Evolutionary conservation across 202 grass and related monocot genomes (phyloP), one percentile per base, ranked within the genome.

Genomic region (Dendrocalamus latiflorus): DNA sequence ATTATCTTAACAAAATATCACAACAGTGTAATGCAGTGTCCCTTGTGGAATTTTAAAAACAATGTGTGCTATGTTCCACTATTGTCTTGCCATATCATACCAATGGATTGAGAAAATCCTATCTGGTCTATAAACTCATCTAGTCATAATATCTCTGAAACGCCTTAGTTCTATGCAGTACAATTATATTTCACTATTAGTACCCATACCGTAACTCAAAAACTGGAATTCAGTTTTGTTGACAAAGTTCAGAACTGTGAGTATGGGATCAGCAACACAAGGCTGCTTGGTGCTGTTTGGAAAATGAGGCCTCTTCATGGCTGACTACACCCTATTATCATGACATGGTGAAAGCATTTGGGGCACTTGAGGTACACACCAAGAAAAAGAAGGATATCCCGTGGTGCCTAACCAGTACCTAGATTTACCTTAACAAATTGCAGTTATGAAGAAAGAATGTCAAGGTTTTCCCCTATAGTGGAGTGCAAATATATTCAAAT

Each of bases 401-500:
- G 34, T 45, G 51, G 24, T 34, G 9, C 17, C 65, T 49, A 82
- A 56, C 21, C 26, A 62, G 12, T 33, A 75, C 16, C 34, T 44
- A 45, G 48, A 65, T 50, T 74, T 61, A 9, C 4, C 55, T 45
- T 11, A 37, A 75, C 36, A 55, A 54, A 75, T 66, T 65, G 71
- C 57, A 64, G 65, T 44, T 28, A 68, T 64, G 48, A 34, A 57
- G 22, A 50, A 81, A 44, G 21, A 9, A 47, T 48, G 10, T 65
- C 57, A 9, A 28, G 43, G 2, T 16, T 83, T 68, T 13, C 6
- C 49, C 44, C 55, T 49, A 79, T n/a, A 79, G 59, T 68, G 7
- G 8, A 78, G 41, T 60, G 53, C 54, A 83, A 84, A 48, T 75
- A 80, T 30, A 41, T 51, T 53, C 18, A 66, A 81, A 72, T 26